phyloP scores from a whole-genome alignment of 305 asterid genomes.

The Fraxinus sp. region DNA sequence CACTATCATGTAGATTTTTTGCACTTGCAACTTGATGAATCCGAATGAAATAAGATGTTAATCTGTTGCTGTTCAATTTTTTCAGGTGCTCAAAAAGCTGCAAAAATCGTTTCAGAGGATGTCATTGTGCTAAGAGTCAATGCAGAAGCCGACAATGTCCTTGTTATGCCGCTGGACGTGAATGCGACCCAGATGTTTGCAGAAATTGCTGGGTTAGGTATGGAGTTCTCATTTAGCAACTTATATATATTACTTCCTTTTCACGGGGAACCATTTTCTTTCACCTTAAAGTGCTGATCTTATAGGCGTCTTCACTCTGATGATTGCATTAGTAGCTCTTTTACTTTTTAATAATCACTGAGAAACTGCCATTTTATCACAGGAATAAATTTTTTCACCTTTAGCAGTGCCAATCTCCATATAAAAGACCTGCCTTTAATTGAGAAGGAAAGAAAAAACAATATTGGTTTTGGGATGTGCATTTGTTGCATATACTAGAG shows the following conservation, averaged over 20 bases:
- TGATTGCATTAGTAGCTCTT: neutral
- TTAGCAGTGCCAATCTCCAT: neutral
- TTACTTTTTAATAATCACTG: neutral
- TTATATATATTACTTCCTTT: neutral
- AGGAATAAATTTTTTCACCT: neutral
- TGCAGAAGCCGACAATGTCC: slow-evolving; percentile 99
- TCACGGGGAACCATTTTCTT: neutral
- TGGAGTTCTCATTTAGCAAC: slow-evolving; percentile 19
- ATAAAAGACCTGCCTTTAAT: neutral
- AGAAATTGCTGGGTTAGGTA: slow-evolving; percentile 99
- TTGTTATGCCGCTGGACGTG: slow-evolving; percentile 99
- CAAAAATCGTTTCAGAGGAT: slow-evolving; percentile 96
- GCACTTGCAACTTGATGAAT: slow-evolving; percentile 18
- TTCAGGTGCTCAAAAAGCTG: slow-evolving; percentile 93
- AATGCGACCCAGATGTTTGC: slow-evolving; percentile 99
- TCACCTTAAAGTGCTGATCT: neutral
- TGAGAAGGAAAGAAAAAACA: neutral
- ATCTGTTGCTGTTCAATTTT: slow-evolving; percentile 22
- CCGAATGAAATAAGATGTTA: slow-evolving; percentile 11
- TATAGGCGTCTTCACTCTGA: neutral
- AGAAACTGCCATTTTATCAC: neutral
- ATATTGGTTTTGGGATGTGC: neutral
- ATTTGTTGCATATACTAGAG: neutral
- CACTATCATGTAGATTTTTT: slow-evolving; percentile 1
- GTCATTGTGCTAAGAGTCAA: slow-evolving; percentile 99